Evolutionary conservation across 2,329 filamentous ascomycete species (phyloP).

Genomic region (Apiospora kogelbergensis): DNA sequence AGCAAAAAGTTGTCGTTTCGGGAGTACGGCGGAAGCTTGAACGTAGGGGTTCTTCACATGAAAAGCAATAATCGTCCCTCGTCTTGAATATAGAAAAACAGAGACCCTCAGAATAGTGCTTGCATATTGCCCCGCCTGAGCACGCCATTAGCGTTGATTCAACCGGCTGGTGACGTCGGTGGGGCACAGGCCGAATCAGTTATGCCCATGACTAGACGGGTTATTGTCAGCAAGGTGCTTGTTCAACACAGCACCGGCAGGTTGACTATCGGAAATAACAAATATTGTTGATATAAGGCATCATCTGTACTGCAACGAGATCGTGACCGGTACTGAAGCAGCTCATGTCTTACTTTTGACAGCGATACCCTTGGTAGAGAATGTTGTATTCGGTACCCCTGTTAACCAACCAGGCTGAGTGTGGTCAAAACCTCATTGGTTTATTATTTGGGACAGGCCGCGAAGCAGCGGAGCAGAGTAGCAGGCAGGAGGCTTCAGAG

Average conservation of each 20-base stretch:
- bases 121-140: slow-evolving; percentile 7
- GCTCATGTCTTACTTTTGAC: neutral
- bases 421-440: no score
- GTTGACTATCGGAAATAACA: neutral
- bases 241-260: neutral
- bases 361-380: neutral
- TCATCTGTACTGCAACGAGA: neutral
- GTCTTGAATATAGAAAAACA: slow-evolving; percentile 1
- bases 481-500: neutral
- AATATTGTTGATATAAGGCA: neutral
- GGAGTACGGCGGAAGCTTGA: no score
- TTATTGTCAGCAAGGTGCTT: neutral
- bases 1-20: neutral
- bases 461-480: neutral
- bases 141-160: slow-evolving; percentile 2
- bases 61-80: neutral
- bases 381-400: neutral
- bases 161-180: slow-evolving; percentile 3
- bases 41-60: neutral
- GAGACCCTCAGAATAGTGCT: slow-evolving; percentile 1
- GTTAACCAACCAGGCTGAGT: neutral
- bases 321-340: neutral
- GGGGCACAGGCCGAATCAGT: neutral
- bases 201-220: neutral
- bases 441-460: neutral